phyloP scores from a whole-genome alignment of 345 rosid species.

The Citrus mangshanensis region DNA sequence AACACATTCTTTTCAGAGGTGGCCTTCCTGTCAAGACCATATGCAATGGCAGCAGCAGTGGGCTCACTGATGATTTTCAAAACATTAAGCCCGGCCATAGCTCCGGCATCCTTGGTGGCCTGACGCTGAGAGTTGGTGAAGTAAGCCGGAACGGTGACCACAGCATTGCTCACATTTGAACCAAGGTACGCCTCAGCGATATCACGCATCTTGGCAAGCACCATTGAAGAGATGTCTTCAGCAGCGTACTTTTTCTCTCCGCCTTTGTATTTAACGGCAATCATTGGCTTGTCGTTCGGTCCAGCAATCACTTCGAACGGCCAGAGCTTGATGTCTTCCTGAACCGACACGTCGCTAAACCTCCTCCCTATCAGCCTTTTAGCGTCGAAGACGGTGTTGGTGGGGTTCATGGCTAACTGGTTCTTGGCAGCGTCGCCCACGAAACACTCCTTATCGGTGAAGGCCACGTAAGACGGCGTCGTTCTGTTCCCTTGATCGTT shows the following conservation, averaged over 20 bases:
- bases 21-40: constrained; percentile 48
- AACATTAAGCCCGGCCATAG: constrained; percentile 35
- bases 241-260: constrained; percentile 53
- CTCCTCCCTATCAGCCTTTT: constrained; percentile 65
- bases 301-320: constrained; percentile 56
- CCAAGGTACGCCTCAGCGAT: constrained; percentile 56
- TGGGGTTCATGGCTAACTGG: constrained; percentile 51
- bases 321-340: constrained; percentile 52
- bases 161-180: constrained; percentile 32
- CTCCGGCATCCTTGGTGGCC: constrained; percentile 46
- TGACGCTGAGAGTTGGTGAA: constrained; percentile 46
- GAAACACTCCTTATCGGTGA: constrained; percentile 41
- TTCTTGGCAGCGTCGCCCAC: constrained; percentile 57
- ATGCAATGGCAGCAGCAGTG: constrained; percentile 50
- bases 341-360: constrained; percentile 48
- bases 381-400: constrained; percentile 46
- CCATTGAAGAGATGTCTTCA: constrained; percentile 68
- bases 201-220: constrained; percentile 66
- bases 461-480: constrained; percentile 51
- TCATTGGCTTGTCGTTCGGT: constrained; percentile 57
- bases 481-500: constrained; percentile 50
- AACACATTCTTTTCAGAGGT: constrained; percentile 39
- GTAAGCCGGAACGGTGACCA: constrained; percentile 48
- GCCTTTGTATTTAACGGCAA: constrained; percentile 45
- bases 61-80: constrained; percentile 42